Conservation (phyloP, 2,329 filamentous ascomycete species). For the Arthrinium puccinioides region DNA sequence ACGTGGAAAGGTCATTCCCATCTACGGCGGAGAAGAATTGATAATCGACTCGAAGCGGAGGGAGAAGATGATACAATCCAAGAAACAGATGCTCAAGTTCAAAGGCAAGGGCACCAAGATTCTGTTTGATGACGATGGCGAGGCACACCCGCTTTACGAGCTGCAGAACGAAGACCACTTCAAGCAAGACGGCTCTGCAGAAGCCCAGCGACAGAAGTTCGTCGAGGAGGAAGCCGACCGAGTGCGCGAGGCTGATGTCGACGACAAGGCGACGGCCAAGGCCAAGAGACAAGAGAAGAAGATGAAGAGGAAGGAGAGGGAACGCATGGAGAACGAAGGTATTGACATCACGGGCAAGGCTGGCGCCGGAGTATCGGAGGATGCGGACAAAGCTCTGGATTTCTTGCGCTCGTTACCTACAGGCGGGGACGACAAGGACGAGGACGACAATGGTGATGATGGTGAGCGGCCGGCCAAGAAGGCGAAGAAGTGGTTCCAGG, state of each 20-base stretch:
- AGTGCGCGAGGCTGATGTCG: conserved; percentile 67
- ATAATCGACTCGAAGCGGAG: conserved; percentile 90
- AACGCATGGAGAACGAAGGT: conserved; percentile 40
- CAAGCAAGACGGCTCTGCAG: conserved; percentile 63
- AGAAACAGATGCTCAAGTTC: conserved; percentile 88
- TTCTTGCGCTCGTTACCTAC: conserved; percentile 51
- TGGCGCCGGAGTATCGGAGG: conserved; percentile 31
- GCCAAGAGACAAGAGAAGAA: conserved; percentile 72
- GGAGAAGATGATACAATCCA: conserved; percentile 90
- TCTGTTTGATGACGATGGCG: conserved; percentile 87
- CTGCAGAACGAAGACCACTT: conserved; percentile 82
- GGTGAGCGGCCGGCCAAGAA: conserved; percentile 49
- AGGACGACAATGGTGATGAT: conserved; percentile 20
- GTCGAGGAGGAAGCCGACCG: conserved; percentile 66
- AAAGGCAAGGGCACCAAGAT: conserved; percentile 81
- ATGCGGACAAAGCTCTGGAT: conserved; percentile 46
- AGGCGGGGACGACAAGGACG: conserved; percentile 26
- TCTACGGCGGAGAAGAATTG: conserved; percentile 63
- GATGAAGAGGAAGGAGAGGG: conserved; percentile 64
- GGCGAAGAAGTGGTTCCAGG: conserved; percentile 74
- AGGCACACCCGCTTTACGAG: conserved; percentile 78
- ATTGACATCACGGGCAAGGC: conserved; percentile 23
- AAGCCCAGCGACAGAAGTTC: conserved; percentile 70
- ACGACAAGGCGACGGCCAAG: conserved; percentile 75
- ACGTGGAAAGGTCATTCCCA: conserved; percentile 52